phyloP scores from a whole-genome alignment of 192 early-diverging fungal species.

The Entomortierella beljakovae region DNA sequence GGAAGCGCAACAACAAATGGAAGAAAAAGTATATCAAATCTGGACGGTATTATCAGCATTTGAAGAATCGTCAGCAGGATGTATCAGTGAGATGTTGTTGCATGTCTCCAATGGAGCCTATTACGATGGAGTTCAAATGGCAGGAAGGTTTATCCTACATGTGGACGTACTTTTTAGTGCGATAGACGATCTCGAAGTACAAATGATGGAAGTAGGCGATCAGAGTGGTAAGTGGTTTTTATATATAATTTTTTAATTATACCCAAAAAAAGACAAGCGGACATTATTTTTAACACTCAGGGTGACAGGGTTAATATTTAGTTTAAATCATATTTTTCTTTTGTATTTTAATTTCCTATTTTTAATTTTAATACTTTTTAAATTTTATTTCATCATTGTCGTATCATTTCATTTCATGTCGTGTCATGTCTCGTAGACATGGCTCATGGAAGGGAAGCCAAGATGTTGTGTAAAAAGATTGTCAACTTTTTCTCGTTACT shows the following conservation, averaged over 20 bases:
- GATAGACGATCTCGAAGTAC: slow-evolving; percentile 87
- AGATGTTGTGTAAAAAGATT: slow-evolving; percentile 95
- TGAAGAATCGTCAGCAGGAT: slow-evolving; percentile 96
- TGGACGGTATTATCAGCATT: slow-evolving; percentile 93
- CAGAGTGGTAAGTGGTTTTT: slow-evolving; percentile 45
- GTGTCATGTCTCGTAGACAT: slow-evolving; percentile 48
- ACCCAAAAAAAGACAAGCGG: no score
- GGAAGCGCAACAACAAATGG: slow-evolving; percentile 74
- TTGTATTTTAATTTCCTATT: no score
- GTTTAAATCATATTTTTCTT: no score
- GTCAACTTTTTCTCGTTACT: slow-evolving; percentile 95
- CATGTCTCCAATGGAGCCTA: slow-evolving; percentile 89
- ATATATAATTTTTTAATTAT: background rate
- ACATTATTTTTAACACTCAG: no score
- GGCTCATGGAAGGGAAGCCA: slow-evolving; percentile 89
- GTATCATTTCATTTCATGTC: background rate
- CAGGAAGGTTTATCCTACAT: slow-evolving; percentile 89
- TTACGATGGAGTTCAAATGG: slow-evolving; percentile 84
- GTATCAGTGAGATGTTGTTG: slow-evolving; percentile 95
- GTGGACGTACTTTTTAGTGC: slow-evolving; percentile 93
- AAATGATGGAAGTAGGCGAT: slow-evolving; percentile 76
- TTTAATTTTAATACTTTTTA: no score
- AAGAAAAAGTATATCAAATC: slow-evolving; percentile 91
- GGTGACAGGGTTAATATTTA: no score
- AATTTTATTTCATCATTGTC: no score